A percentile compares a stretch with the other conserved stretches of the same genome.
These are phyloP conservation scores for Cladorrhinum samala DNA, from an alignment of 495 filamentous ascomycete genomes.

Conservation along the genomic window DNA sequence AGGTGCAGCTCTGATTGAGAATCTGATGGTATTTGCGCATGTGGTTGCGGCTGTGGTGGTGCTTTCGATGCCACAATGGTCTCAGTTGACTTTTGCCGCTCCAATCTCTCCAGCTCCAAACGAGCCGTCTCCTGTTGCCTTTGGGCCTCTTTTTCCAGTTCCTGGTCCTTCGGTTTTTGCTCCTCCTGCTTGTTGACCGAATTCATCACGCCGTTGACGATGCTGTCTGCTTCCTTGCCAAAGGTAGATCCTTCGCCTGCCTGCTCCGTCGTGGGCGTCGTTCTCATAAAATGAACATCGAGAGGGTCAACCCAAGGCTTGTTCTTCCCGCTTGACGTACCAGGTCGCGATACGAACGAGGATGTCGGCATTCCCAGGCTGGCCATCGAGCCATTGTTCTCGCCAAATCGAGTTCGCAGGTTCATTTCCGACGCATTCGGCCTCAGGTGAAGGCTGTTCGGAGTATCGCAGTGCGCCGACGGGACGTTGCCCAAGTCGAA, in stretches of 20 bases:
- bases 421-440: constrained; percentile 33
- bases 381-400: constrained; percentile 21
- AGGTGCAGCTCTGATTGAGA: not conserved
- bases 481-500: constrained; percentile 23
- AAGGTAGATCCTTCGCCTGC: constrained; percentile 20
- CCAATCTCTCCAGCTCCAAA: constrained; percentile 21
- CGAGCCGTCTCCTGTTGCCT: constrained; percentile 16
- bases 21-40: not conserved
- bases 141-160: constrained; percentile 15
- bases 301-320: constrained; percentile 35
- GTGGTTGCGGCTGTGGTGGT: not conserved
- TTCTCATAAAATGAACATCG: constrained; percentile 33
- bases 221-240: constrained; percentile 29
- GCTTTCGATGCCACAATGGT: constrained; percentile 5
- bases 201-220: constrained; percentile 25
- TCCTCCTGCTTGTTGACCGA: constrained; percentile 28
- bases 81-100: constrained; percentile 22
- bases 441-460: constrained; percentile 25
- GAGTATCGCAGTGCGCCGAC: constrained; percentile 17
- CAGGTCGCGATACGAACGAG: constrained; percentile 19
- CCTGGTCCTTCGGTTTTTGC: constrained; percentile 15
- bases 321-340: constrained; percentile 27
- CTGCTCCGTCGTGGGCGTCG: constrained; percentile 14
- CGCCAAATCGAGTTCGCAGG: constrained; percentile 27
- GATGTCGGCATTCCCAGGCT: constrained; percentile 20